Conservation (phyloP, 1,284 basidiomycete species). For the Retiboletus flavoniger region DNA sequence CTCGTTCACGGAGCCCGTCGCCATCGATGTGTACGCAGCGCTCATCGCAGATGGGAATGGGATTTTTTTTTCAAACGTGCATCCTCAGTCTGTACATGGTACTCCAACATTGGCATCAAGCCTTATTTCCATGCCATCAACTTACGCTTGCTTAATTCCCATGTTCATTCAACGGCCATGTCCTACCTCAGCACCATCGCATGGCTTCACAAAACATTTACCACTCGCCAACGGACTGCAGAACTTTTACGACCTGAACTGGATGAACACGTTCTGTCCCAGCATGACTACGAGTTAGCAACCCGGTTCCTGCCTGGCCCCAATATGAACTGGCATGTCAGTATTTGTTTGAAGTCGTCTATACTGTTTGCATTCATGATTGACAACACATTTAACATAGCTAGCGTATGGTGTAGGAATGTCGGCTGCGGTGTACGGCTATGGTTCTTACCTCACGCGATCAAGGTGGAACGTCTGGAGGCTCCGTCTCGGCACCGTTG, state of each 20-base stretch:
- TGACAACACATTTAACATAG: constrained; percentile 19
- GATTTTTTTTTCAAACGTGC: not conserved
- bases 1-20: not conserved
- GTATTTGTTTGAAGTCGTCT: constrained; percentile 17
- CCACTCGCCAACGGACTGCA: constrained; percentile 34
- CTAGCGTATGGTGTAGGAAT: constrained; percentile 29
- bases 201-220: constrained; percentile 45
- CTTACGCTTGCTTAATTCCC: not conserved
- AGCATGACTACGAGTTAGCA: constrained; percentile 55
- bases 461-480: constrained; percentile 30
- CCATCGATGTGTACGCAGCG: constrained; percentile 2
- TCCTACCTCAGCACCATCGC: constrained; percentile 27
- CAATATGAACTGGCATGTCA: constrained; percentile 44
- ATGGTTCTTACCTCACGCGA: constrained; percentile 30
- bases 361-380: constrained; percentile 1
- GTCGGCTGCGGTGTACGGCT: constrained; percentile 27
- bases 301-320: constrained; percentile 49
- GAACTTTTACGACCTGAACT: constrained; percentile 58
- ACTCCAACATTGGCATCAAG: not conserved
- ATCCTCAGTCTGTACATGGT: not conserved
- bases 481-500: constrained; percentile 26
- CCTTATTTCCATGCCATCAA: not conserved
- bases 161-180: not conserved
- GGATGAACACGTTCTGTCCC: constrained; percentile 52
- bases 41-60: constrained; percentile 6